These are phyloP conservation scores for Coprinopsis sp. DNA, from an alignment of 768 basidiomycete species.

Conservation along the genomic window DNA sequence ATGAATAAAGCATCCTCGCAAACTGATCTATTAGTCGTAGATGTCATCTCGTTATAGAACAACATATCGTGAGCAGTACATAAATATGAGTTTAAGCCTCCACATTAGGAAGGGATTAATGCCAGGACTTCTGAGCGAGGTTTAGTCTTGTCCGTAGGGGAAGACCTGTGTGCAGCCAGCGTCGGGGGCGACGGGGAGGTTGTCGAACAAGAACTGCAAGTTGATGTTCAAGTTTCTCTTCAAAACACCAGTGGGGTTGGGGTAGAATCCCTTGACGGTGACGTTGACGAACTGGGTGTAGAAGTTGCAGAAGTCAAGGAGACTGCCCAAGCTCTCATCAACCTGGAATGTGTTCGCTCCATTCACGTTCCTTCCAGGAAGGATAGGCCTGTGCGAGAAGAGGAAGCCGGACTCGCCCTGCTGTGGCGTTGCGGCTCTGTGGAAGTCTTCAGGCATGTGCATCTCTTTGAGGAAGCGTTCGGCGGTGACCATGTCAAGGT, in stretches of 20 bases:
- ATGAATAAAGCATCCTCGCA: too few relatives aligned
- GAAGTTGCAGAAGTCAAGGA: slow-evolving; percentile 10
- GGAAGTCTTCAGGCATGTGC: slow-evolving; percentile 13
- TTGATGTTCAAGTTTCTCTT: slow-evolving; percentile 12
- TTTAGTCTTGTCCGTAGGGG: slow-evolving; percentile 7
- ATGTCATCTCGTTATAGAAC: too few relatives aligned
- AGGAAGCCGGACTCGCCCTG: neutral
- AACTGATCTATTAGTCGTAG: too few relatives aligned
- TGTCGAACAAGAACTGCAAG: slow-evolving; percentile 5
- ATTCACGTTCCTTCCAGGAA: slow-evolving; percentile 13
- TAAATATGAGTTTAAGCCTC: too few relatives aligned
- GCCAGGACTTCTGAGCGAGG: too few relatives aligned
- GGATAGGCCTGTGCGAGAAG: slow-evolving; percentile 6
- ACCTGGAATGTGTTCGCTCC: slow-evolving; percentile 13
- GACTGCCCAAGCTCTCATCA: slow-evolving; percentile 10
- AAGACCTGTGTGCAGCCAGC: slow-evolving; percentile 7
- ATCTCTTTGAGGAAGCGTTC: slow-evolving; percentile 15
- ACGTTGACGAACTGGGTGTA: slow-evolving; percentile 15
- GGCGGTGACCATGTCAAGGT: slow-evolving; percentile 12
- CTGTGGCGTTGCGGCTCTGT: slow-evolving; percentile 7
- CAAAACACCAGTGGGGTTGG: slow-evolving; percentile 15
- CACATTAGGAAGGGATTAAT: too few relatives aligned
- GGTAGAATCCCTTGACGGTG: slow-evolving; percentile 15
- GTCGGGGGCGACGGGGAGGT: neutral
- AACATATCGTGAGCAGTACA: too few relatives aligned